These are phyloP conservation scores for Mucor circinelloides DNA, from an alignment of 371 early-diverging fungal species.

Conservation along the genomic window DNA sequence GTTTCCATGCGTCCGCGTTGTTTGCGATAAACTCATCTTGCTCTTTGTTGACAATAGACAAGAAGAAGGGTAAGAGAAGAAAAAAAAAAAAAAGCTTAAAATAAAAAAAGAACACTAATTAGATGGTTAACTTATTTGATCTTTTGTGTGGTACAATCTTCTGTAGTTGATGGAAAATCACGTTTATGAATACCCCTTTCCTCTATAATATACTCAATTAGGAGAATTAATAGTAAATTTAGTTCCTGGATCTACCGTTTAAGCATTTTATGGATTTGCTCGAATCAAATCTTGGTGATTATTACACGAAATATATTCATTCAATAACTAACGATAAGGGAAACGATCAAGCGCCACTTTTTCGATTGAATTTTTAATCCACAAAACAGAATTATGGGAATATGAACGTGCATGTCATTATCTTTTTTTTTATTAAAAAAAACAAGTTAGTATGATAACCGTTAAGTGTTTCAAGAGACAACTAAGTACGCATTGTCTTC, in stretches of 20 bases:
- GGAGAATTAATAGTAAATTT: neutral
- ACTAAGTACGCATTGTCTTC: no score
- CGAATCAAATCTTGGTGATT: neutral
- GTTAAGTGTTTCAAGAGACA: no score
- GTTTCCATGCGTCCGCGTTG: neutral
- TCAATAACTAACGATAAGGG: neutral
- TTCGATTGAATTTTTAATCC: no score
- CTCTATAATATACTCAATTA: neutral
- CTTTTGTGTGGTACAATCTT: neutral
- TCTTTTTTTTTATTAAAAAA: no score
- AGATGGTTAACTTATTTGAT: neutral
- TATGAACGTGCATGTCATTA: no score
- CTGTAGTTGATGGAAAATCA: neutral
- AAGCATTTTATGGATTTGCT: neutral
- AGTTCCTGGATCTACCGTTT: neutral
- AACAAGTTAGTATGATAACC: no score
- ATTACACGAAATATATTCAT: neutral
- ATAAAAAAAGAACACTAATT: neutral
- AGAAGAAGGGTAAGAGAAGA: neutral
- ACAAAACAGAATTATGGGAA: no score
- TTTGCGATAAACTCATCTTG: neutral
- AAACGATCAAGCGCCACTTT: no score
- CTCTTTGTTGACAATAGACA: neutral
- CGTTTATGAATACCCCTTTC: conserved; percentile 2
- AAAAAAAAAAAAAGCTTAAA: conserved; percentile 1